phyloP scores from a whole-genome alignment of 2,329 filamentous ascomycete genomes.

The Colletotrichum scovillei region DNA sequence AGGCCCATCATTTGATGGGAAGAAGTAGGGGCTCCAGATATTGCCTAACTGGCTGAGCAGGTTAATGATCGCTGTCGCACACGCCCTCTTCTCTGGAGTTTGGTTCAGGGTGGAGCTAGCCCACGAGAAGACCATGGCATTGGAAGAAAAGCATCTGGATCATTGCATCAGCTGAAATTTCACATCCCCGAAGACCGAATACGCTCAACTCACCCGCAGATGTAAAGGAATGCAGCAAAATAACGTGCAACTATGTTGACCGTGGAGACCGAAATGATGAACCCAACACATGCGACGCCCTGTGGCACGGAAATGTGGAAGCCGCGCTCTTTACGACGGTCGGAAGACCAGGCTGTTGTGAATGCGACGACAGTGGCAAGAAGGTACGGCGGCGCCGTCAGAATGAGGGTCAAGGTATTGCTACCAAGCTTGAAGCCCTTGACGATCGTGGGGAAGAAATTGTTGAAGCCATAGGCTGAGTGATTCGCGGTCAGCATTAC shows the following conservation, averaged over 20 bases:
- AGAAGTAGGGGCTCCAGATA: conserved; percentile 53
- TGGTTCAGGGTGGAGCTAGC: conserved; percentile 45
- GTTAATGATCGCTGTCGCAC: conserved; percentile 48
- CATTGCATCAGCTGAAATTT: neutral
- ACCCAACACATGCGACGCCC: conserved; percentile 62
- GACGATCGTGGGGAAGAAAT: conserved; percentile 41
- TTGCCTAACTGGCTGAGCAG: conserved; percentile 50
- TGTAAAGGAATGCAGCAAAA: conserved; percentile 49
- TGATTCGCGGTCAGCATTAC: conserved; percentile 39
- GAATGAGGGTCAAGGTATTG: conserved; percentile 44
- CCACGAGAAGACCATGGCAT: conserved; percentile 45
- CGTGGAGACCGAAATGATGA: conserved; percentile 69
- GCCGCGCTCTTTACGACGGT: conserved; percentile 35
- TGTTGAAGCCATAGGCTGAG: conserved; percentile 40
- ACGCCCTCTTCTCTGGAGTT: conserved; percentile 51
- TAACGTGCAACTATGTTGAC: conserved; percentile 62
- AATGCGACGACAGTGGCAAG: conserved; percentile 30
- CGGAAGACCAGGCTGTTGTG: conserved; percentile 33
- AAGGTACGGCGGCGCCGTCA: conserved; percentile 42
- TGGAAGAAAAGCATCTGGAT: neutral
- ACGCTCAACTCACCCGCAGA: conserved; percentile 23
- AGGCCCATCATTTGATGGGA: conserved; percentile 41
- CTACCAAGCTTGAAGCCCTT: conserved; percentile 46
- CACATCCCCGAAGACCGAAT: neutral
- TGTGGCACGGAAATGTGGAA: conserved; percentile 36